Evolutionary conservation across 1,139 yeast species (phyloP), one percentile per base, ranked within the genome.

Genomic region (Scheffersomyces segobiensis): DNA sequence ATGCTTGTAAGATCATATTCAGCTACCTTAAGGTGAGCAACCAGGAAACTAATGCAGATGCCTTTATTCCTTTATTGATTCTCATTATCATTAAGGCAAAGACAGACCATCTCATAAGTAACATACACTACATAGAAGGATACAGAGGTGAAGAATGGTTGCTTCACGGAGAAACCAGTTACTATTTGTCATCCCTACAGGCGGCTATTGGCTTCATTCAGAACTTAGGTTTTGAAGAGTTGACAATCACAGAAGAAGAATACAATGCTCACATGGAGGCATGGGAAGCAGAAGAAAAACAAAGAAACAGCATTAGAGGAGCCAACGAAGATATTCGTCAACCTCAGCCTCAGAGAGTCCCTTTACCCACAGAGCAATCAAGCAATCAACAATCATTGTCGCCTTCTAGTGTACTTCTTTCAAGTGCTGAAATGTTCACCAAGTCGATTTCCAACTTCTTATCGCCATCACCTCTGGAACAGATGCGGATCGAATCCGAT

Each of bases 1-100:
- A 96, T 74, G 87, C 96, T 58, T 93, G 98, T 71, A 95, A 95
- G 71, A 93, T 95, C 18, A 88, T 96, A 8, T 93, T 93, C 78
- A 96, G 97, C 19, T 80, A 91, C 57, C 82, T 96, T 57, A 87
- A 93, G 63, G 89, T 88, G 58, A 83, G 85, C 50, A 89, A 87
- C 57, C 78, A 79, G 59, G 96, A 91, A 66, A 78, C 84, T 2
- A 93, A 93, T 64, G 99, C 99, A 0, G 99, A 96, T 73, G 85
- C 91, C 39, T 96, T 96, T 71, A 82, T 96, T 32, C 99, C 99
- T 0, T 74, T 95, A 53, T 77, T 96, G 55, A 93, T 96, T 48
- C 87, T 88, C 64, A 89, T 95, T 7, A 84, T 93, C 2, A 74
- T 95, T 53, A 88, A 87, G 65, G 87, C 97, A 0, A 81, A 83